Evolutionary conservation across 805 yeast species (phyloP), one percentile per base, ranked within the genome.

Genomic region (Suhomyces sp.): DNA sequence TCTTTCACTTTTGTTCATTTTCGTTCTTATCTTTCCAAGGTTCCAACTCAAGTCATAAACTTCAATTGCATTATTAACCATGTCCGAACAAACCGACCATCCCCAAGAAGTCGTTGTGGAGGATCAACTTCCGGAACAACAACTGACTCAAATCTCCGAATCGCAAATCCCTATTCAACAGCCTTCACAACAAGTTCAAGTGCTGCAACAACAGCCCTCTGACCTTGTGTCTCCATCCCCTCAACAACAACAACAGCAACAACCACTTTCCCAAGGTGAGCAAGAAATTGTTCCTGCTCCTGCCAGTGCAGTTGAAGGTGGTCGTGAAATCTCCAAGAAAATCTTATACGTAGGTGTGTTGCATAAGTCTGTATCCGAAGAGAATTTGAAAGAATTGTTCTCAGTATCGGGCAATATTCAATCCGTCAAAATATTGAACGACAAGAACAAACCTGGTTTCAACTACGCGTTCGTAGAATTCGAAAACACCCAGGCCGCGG

Each of bases 391-490:
- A 43, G 86, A 79, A 20, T 63, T 82, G 33, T 83, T 88, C 53
- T 70, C 77, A 26, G 70, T 67, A 14, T 76, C 79, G 19, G 85
- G 87, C 19, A 65, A 75, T 17, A 76, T 84, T 28, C 72, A 74
- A 44, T 68, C 78, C 15, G 76, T 85, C 39, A 88, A 86, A 60
- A 68, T 88, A 27, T 65, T 88, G 41, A 74, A 77, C 42, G 96
- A 88, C 52, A 85, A 84, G 58, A 85, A 84, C 57, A 70, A 72
- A 44, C 76, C 74, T 7, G 85, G 86, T 10, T 79, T 76, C 56
- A 83, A 83, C 54, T 88, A 87, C 59, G 95, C 95, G 2, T 88
- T 88, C 57, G 77, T 88, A 35, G 95, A 87, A 58, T 88, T 76
- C 48, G 77, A 70, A 17, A 65, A 63, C 33, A 71, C 77, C 25